Evolutionary conservation across 768 basidiomycete species (phyloP).

Genomic region (Cyclocybe cylindracea): DNA sequence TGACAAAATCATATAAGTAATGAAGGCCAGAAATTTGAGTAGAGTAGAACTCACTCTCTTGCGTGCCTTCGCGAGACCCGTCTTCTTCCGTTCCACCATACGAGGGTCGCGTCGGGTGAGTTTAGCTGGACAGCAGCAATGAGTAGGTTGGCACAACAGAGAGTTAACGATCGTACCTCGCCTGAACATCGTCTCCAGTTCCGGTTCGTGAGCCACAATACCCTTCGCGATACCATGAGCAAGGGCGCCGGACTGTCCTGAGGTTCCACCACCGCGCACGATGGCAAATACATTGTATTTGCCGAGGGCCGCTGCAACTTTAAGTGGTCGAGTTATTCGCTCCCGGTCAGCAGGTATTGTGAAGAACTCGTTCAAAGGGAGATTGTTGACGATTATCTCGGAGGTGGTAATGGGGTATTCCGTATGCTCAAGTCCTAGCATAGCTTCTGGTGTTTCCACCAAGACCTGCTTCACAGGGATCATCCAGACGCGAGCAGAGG

Average conservation of each 20-base stretch:
- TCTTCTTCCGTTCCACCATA: slow-evolving; percentile 99
- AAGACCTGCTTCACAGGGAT: slow-evolving; percentile 53
- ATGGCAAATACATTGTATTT: slow-evolving; percentile 80
- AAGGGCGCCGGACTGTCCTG: slow-evolving; percentile 90
- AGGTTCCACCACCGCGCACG: slow-evolving; percentile 85
- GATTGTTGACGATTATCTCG: slow-evolving; percentile 83
- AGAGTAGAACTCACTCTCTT: slow-evolving; percentile 67
- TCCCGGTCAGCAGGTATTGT: slow-evolving; percentile 74
- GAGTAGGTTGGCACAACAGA: slow-evolving; percentile 5
- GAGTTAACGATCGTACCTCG: slow-evolving; percentile 53
- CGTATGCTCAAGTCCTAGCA: slow-evolving; percentile 22
- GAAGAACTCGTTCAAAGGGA: slow-evolving; percentile 82
- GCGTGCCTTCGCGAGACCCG: slow-evolving; percentile 88
- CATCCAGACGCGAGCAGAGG: slow-evolving; percentile 91
- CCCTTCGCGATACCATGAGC: slow-evolving; percentile 77
- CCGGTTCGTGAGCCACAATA: slow-evolving; percentile 69
- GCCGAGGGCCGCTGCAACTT: slow-evolving; percentile 79
- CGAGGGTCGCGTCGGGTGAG: slow-evolving; percentile 89
- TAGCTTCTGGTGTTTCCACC: slow-evolving; percentile 1
- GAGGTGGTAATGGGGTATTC: slow-evolving; percentile 45
- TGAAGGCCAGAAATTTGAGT: slow-evolving; percentile 1
- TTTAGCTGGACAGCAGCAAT: slow-evolving; percentile 57
- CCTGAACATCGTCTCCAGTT: slow-evolving; percentile 62
- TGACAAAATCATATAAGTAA: slow-evolving; percentile 31
- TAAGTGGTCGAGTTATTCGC: slow-evolving; percentile 78